Conservation (phyloP, 2,329 filamentous ascomycete genomes). For the Huntiella savannae region DNA sequence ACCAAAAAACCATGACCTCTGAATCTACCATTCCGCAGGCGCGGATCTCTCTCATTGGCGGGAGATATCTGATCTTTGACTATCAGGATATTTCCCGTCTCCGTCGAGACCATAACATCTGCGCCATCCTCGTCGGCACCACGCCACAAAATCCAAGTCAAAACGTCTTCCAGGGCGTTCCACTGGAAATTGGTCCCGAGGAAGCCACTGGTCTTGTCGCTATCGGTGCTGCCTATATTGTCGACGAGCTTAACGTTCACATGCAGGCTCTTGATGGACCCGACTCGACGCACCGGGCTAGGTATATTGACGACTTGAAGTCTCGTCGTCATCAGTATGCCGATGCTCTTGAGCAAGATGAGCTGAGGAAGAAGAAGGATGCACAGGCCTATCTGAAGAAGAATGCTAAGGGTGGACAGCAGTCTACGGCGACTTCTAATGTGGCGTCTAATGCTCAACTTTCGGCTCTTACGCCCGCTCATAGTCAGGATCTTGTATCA, state of each 20-base stretch:
- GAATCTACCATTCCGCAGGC: slow-evolving; percentile 28
- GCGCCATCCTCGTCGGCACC: slow-evolving; percentile 68
- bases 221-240: slow-evolving; percentile 55
- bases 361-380: slow-evolving; percentile 10
- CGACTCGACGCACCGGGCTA: slow-evolving; percentile 16
- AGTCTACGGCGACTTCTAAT: background rate
- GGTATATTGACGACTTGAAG: slow-evolving; percentile 4
- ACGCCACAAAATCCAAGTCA: slow-evolving; percentile 86
- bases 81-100: slow-evolving; percentile 59
- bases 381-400: slow-evolving; percentile 12
- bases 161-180: slow-evolving; percentile 79
- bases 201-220: slow-evolving; percentile 70
- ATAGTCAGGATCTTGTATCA: slow-evolving; percentile 5
- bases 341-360: slow-evolving; percentile 6
- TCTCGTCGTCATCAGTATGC: slow-evolving; percentile 6
- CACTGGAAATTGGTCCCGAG: slow-evolving; percentile 76
- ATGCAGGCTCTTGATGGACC: slow-evolving; percentile 40
- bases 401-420: slow-evolving; percentile 11
- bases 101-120: slow-evolving; percentile 64
- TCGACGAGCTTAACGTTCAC: slow-evolving; percentile 62
- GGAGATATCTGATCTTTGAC: slow-evolving; percentile 79
- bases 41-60: slow-evolving; percentile 62
- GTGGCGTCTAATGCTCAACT: background rate
- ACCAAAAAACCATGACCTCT: background rate
- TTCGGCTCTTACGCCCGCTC: slow-evolving; percentile 4